These are phyloP conservation scores for Sclerotinia trifoliorum DNA, from an alignment of 2,329 filamentous ascomycete genomes.

Conservation along the genomic window DNA sequence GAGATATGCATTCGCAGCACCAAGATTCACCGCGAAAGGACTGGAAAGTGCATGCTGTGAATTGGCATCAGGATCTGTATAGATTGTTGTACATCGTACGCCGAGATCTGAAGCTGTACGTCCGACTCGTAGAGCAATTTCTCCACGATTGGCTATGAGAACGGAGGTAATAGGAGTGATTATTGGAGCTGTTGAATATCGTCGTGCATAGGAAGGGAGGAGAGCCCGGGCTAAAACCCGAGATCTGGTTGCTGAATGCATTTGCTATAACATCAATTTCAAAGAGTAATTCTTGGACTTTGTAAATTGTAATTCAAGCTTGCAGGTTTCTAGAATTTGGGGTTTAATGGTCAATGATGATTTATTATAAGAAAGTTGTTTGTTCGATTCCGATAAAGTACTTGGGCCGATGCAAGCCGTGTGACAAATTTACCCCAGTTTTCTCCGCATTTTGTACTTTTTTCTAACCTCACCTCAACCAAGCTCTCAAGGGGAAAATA, in stretches of 20 bases:
- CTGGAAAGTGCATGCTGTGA: constrained; percentile 88
- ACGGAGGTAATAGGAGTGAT: constrained; percentile 67
- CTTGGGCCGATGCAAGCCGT: constrained; percentile 8
- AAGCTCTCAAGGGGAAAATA: neutral
- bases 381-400: neutral
- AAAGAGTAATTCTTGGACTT: neutral
- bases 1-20: constrained; percentile 80
- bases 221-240: constrained; percentile 36
- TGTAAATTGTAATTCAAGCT: neutral
- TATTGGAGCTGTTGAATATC: constrained; percentile 26
- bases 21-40: constrained; percentile 79
- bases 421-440: neutral
- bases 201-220: constrained; percentile 28
- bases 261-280: constrained; percentile 25
- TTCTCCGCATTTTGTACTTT: too few species aligned
- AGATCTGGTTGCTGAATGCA: constrained; percentile 35
- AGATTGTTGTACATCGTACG: constrained; percentile 90
- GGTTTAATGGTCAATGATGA: neutral
- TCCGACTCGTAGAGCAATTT: constrained; percentile 92
- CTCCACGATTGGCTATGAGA: constrained; percentile 93
- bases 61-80: constrained; percentile 84
- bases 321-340: neutral
- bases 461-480: neutral
- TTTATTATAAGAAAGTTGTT: neutral
- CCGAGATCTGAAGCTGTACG: constrained; percentile 84